Conservation (phyloP, 768 basidiomycete species). For the Austroboletus eburneus region DNA sequence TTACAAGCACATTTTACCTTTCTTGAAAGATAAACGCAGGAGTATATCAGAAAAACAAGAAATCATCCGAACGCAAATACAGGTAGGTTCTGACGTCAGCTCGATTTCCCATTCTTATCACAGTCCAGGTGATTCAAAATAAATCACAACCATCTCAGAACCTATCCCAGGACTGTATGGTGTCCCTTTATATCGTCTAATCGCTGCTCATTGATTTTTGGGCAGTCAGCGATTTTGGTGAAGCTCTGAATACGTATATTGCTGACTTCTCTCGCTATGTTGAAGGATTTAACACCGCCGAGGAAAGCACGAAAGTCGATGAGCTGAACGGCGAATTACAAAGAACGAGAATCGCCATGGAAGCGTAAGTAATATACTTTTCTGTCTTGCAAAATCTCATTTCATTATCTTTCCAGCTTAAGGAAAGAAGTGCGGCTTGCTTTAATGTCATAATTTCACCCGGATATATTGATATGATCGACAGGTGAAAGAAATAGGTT, state of each 20-base stretch:
- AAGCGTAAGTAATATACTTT: conserved; percentile 7
- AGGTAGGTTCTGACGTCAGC: neutral
- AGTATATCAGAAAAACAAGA: conserved; percentile 8
- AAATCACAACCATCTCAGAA: conserved; percentile 19
- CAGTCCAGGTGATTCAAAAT: conserved; percentile 8
- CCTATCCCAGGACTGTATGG: conserved; percentile 17
- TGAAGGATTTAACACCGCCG: conserved; percentile 4
- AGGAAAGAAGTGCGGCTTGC: conserved; percentile 12
- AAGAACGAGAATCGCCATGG: conserved; percentile 9
- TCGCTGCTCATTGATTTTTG: neutral
- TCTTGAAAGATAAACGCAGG: conserved; percentile 6
- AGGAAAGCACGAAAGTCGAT: conserved; percentile 6
- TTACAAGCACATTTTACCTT: conserved; percentile 14
- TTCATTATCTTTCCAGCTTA: conserved; percentile 4
- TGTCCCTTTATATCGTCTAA: neutral
- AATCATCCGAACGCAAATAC: conserved; percentile 16
- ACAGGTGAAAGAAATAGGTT: conserved; percentile 17
- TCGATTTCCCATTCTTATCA: conserved; percentile 1
- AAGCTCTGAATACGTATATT: conserved; percentile 13
- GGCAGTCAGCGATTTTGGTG: conserved; percentile 17
- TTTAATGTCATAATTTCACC: neutral
- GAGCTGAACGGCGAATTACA: conserved; percentile 1
- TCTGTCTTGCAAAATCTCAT: neutral
- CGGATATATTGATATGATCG: conserved; percentile 1
- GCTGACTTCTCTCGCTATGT: conserved; percentile 9